phyloP scores from a whole-genome alignment of 306 rosid species.

The Vicia sativa region DNA sequence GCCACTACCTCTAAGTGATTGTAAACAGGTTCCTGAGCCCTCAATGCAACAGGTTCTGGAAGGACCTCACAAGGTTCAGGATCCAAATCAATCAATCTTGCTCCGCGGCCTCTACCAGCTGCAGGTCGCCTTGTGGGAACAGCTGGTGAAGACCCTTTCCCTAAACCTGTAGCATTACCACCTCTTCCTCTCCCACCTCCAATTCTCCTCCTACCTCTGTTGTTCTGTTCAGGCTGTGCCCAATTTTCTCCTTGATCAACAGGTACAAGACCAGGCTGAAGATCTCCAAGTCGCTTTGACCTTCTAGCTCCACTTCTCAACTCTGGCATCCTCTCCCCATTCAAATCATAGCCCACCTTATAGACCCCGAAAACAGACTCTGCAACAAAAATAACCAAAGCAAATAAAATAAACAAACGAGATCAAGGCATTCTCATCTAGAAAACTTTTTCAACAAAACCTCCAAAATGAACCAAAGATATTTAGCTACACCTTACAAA shows the following conservation, averaged over 20 bases:
- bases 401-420: conserved; percentile 13
- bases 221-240: conserved; percentile 65
- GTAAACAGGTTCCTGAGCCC: conserved; percentile 61
- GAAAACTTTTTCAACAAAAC: conserved; percentile 12
- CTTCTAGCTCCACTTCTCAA: conserved; percentile 98
- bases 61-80: conserved; percentile 74
- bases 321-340: conserved; percentile 99
- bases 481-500: conserved; percentile 2
- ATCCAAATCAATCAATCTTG: conserved; percentile 75
- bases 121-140: conserved; percentile 82
- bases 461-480: conserved; percentile 18
- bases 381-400: conserved; percentile 44
- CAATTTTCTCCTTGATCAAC: conserved; percentile 75
- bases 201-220: conserved; percentile 74
- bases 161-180: conserved; percentile 75
- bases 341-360: conserved; percentile 78
- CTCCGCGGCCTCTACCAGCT: conserved; percentile 94
- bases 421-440: conserved; percentile 28
- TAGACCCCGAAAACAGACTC: conserved; percentile 40
- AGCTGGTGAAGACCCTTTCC: conserved; percentile 76
- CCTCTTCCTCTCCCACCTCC: conserved; percentile 91
- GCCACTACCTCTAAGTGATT: conserved; percentile 67
- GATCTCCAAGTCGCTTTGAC: conserved; percentile 91
- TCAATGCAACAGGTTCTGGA: conserved; percentile 68
- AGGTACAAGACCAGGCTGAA: conserved; percentile 75